A percentile compares a stretch with the other conserved stretches of the same genome.
These are phyloP conservation scores for Conticribra guillardii DNA, from an alignment of 108 stramenopile genomes.

Conservation along the genomic window DNA sequence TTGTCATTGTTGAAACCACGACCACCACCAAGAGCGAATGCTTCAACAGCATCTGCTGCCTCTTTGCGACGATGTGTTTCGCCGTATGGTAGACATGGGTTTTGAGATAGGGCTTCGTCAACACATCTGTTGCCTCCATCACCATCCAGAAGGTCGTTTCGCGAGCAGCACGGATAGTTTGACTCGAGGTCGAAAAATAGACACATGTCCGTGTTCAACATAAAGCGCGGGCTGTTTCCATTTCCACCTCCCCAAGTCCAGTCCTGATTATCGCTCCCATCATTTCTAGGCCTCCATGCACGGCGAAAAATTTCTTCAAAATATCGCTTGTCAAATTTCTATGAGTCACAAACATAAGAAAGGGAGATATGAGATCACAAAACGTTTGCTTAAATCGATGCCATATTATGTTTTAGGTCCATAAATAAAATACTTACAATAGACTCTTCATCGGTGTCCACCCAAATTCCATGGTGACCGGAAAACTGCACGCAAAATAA, in stretches of 20 bases:
- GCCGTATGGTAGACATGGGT: conserved; percentile 1
- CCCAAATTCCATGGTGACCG: conserved; percentile 49
- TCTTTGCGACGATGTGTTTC: background rate
- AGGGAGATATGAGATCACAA: no score
- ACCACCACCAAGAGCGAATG: background rate
- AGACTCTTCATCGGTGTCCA: conserved; percentile 29
- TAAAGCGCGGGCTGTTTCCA: conserved; percentile 1
- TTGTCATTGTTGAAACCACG: background rate
- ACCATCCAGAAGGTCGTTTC: no score
- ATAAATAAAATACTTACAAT: background rate
- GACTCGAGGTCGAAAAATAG: conserved; percentile 31
- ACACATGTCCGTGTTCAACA: conserved; percentile 45
- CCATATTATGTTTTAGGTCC: no score
- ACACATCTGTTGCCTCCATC: no score
- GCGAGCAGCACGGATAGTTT: conserved; percentile 21
- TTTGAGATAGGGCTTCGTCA: background rate
- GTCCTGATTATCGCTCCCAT: conserved; percentile 6
- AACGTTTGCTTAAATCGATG: no score
- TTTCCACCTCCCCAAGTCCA: conserved; percentile 22
- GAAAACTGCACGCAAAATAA: conserved; percentile 16
- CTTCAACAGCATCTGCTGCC: conserved; percentile 10
- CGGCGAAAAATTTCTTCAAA: conserved; percentile 16
- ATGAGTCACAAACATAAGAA: no score
- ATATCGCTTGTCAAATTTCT: conserved; percentile 43
- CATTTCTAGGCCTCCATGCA: conserved; percentile 18